These are phyloP conservation scores for Iris pallida DNA, from an alignment of 116 monocot species.

Conservation along the genomic window DNA sequence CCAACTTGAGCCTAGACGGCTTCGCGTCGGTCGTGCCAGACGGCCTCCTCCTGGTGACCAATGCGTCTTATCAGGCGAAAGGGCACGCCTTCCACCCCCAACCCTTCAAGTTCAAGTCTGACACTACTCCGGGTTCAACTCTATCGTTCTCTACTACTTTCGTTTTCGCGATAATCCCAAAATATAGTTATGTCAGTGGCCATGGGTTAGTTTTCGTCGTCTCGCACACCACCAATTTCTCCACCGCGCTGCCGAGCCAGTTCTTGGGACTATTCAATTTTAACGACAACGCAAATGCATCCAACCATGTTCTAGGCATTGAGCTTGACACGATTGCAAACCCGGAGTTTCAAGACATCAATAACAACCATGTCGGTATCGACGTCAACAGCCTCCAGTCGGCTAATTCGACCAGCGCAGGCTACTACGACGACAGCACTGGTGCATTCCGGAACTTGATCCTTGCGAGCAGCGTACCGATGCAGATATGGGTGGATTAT, in stretches of 20 bases:
- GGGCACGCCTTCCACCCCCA: slow-evolving; percentile 14
- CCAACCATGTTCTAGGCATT: slow-evolving; percentile 33
- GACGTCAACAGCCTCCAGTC: slow-evolving; percentile 33
- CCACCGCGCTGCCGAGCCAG: slow-evolving; percentile 34
- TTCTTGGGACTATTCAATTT: slow-evolving; percentile 31
- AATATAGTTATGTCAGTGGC: slow-evolving; percentile 5
- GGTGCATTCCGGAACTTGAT: slow-evolving; percentile 5
- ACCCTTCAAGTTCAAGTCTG: slow-evolving; percentile 8
- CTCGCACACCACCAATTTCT: background rate
- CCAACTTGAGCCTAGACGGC: slow-evolving; percentile 11
- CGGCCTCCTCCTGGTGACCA: slow-evolving; percentile 15
- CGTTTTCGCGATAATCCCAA: slow-evolving; percentile 18
- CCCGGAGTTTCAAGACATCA: slow-evolving; percentile 35
- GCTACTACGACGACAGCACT: slow-evolving; percentile 10
- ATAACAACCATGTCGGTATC: slow-evolving; percentile 44
- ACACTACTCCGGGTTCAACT: background rate
- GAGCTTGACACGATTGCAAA: slow-evolving; percentile 45
- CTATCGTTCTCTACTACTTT: slow-evolving; percentile 23
- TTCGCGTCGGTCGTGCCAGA: slow-evolving; percentile 5
- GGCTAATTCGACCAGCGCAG: slow-evolving; percentile 14
- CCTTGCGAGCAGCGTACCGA: slow-evolving; percentile 19
- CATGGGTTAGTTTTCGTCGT: slow-evolving; percentile 17
- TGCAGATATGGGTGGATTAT: slow-evolving; percentile 34
- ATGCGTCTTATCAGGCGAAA: background rate
- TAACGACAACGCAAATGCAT: slow-evolving; percentile 15